phyloP scores from a whole-genome alignment of 176 grass and related monocot genomes.

The Avena atlantica region DNA sequence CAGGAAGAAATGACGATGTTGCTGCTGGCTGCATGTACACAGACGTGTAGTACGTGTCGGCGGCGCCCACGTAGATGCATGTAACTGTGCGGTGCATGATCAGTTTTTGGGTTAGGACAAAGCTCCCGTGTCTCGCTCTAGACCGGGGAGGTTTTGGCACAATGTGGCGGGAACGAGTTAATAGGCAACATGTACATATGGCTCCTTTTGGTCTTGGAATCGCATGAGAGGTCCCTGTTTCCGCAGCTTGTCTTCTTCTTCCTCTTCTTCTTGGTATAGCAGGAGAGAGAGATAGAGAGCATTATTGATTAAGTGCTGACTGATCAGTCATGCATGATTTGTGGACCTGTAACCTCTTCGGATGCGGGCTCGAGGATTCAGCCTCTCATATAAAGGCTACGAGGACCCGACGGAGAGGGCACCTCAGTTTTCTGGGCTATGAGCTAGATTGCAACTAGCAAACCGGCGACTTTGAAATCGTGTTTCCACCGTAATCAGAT shows the following conservation, averaged over 20 bases:
- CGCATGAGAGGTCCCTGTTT: background rate
- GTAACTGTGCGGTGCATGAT: background rate
- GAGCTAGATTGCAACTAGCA: too few relatives aligned
- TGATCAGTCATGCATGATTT: too few relatives aligned
- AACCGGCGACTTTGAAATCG: too few relatives aligned
- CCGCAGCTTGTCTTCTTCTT: background rate
- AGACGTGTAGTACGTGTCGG: background rate
- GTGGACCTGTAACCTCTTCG: too few relatives aligned
- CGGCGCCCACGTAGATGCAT: background rate
- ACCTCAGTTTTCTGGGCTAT: too few relatives aligned
- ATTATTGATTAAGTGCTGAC: too few relatives aligned
- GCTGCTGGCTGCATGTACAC: background rate
- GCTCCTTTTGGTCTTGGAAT: constrained; percentile 4
- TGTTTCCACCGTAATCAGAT: too few relatives aligned
- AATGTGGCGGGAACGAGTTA: background rate
- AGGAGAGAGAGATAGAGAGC: too few relatives aligned
- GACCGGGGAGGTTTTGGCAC: background rate
- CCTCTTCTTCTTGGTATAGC: background rate
- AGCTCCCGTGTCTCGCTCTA: background rate
- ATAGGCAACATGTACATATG: background rate
- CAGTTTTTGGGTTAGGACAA: background rate
- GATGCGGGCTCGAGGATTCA: too few relatives aligned
- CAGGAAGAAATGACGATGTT: background rate
- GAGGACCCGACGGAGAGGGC: too few relatives aligned
- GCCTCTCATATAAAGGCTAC: too few relatives aligned